Conservation (phyloP, 2,329 filamentous ascomycete species). For the Ceratocystis diversiconidia region DNA sequence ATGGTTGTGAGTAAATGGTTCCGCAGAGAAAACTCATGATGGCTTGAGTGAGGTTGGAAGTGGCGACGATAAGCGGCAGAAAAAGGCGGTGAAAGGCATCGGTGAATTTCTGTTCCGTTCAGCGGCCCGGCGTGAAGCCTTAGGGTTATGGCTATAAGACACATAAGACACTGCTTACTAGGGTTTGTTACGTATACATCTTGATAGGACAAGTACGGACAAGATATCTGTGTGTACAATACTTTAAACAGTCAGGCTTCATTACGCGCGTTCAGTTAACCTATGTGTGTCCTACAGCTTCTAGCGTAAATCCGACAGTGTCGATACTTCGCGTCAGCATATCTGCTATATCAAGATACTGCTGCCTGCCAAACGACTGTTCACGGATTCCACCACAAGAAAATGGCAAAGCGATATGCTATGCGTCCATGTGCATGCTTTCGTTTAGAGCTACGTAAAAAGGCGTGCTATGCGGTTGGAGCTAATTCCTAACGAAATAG, state of each 20-base stretch:
- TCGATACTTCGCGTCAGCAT: background rate
- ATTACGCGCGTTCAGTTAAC: too few relatives aligned
- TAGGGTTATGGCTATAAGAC: background rate
- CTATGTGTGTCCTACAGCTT: too few relatives aligned
- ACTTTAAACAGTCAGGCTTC: too few relatives aligned
- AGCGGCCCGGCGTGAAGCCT: too few relatives aligned
- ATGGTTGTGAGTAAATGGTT: background rate
- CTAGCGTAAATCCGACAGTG: too few relatives aligned
- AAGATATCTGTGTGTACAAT: too few relatives aligned
- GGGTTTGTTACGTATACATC: background rate
- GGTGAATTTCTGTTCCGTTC: background rate
- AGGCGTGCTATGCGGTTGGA: background rate
- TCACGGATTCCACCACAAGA: background rate
- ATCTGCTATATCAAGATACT: background rate
- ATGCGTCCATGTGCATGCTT: background rate
- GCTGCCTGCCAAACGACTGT: background rate
- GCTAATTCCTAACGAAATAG: background rate
- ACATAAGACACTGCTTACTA: background rate
- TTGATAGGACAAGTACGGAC: too few relatives aligned
- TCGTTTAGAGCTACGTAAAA: background rate
- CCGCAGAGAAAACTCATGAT: background rate
- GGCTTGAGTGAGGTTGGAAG: background rate
- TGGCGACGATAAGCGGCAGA: conserved; percentile 1
- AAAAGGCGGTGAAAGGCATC: conserved; percentile 6
- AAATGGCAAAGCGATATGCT: background rate